Evolutionary conservation across 2,329 filamentous ascomycete species (phyloP).

Genomic region (Cercospora zeina): DNA sequence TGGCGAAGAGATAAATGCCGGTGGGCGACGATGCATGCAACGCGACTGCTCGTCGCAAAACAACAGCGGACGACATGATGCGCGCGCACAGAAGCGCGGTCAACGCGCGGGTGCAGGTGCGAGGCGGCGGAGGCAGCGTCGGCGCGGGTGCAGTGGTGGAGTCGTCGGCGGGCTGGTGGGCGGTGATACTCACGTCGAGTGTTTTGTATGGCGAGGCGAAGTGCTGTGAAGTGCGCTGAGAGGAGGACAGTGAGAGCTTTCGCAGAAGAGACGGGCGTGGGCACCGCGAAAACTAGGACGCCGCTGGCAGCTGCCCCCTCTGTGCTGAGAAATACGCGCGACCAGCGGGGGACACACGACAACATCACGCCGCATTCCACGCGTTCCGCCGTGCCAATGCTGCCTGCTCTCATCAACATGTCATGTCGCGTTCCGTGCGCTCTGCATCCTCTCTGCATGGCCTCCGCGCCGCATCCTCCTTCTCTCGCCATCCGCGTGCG

Average conservation of each 20-base stretch:
- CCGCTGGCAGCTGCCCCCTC: not conserved
- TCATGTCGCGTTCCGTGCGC: too few relatives aligned
- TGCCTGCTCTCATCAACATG: not conserved
- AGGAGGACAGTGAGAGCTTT: constrained; percentile 11
- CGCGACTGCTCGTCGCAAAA: constrained; percentile 11
- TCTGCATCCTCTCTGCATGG: too few relatives aligned
- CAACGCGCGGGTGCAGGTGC: too few relatives aligned
- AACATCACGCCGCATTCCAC: not conserved
- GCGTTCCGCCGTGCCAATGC: not conserved
- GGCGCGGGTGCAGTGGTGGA: constrained; percentile 6
- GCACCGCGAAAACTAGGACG: not conserved
- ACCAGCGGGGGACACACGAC: not conserved
- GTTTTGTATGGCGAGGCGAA: not conserved
- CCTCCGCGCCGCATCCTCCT: too few relatives aligned
- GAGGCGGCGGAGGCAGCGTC: constrained; percentile 12
- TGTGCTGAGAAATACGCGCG: constrained; percentile 6
- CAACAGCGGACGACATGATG: constrained; percentile 9
- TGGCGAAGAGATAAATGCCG: constrained; percentile 19
- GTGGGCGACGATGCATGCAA: constrained; percentile 17
- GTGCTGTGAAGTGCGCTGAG: constrained; percentile 12
- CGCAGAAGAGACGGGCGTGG: constrained; percentile 2
- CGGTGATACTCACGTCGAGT: constrained; percentile 13
- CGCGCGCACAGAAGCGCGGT: too few relatives aligned
- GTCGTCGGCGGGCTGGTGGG: not conserved
- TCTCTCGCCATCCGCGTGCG: too few relatives aligned